Conservation (phyloP, 1,284 basidiomycete species). For the Ceratorhiza oryzae-sativae region DNA sequence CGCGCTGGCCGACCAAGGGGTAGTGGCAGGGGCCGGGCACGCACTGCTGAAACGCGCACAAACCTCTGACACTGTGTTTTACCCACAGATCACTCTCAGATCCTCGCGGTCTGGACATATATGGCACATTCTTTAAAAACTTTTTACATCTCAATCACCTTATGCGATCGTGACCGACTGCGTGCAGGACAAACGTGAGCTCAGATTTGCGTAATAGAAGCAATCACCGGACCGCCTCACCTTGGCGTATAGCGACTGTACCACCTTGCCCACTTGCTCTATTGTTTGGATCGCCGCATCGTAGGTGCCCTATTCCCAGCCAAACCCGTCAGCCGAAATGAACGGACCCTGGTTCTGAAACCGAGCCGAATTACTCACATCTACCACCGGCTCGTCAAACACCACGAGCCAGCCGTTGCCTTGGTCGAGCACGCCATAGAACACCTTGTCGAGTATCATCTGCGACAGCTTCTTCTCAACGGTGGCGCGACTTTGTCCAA, state of each 20-base stretch:
- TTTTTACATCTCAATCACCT: neutral
- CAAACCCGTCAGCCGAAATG: conserved; percentile 12
- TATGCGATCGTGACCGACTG: conserved; percentile 32
- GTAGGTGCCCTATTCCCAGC: conserved; percentile 75
- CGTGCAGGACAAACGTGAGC: neutral
- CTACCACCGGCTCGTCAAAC: conserved; percentile 83
- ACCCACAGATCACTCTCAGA: conserved; percentile 23
- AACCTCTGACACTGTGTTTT: neutral
- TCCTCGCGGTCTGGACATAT: neutral
- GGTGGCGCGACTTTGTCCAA: conserved; percentile 88
- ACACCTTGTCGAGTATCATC: conserved; percentile 97
- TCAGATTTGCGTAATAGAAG: conserved; percentile 27
- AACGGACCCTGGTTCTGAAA: neutral
- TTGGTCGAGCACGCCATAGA: conserved; percentile 95
- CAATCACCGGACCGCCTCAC: conserved; percentile 51
- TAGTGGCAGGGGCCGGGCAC: neutral
- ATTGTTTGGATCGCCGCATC: conserved; percentile 87
- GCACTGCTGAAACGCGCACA: conserved; percentile 3
- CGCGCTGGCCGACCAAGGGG: conserved; percentile 13
- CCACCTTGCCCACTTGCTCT: conserved; percentile 89
- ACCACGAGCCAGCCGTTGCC: conserved; percentile 91
- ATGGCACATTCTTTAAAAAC: neutral
- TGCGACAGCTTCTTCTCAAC: conserved; percentile 92
- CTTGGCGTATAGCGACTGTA: conserved; percentile 91
- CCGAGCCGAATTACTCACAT: conserved; percentile 62